Base-by-base conservation (phyloP, 2,329 filamentous ascomycete genomes). In the Penicillium rolfsii region DNA sequence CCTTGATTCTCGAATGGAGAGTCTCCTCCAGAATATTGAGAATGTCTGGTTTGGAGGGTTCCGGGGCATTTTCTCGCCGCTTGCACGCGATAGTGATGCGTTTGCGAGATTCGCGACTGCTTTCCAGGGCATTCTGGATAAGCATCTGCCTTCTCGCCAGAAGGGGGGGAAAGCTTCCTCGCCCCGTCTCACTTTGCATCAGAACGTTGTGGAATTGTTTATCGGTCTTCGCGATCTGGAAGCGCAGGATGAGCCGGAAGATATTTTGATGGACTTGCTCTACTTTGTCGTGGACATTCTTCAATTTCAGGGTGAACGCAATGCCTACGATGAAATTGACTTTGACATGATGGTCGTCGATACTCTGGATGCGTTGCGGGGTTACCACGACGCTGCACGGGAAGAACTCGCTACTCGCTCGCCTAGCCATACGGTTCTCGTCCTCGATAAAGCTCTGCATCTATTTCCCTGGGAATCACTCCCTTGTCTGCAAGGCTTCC, bases 251-350 rank as follows among this genome's bases (percentile, higher is more conserved):
- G 92, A 97, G 64, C 84, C 96, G 24, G 94, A 98, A 64, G 94
- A 98, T 70, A 87, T 89, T 0, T 80, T 99, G n/a, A 92, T 89
- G 67, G 95, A 99, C 73, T 81, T 99, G 30, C 84, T 99, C 3
- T 98, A 97, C 78, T 98, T 98, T 73, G 91, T 98, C 1, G 89
- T 99, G 5, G 95, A 99, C 70, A 93, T 98, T 55, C 82, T 99
- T 2, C 95, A 98, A 74, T 98, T 99, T 76, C 91, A 97, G 68
- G 95, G 95, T 16, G 96, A 99, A 78, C 86, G 88, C 52, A 99
- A 98, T 73, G 95, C 96, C 0, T 97, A 97, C 76, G 95, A 99
- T 69, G 95, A 99, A 78, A 91, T 99, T 64, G 94, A 98, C 76
- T 96, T 98, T 72, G 95, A 99, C 68, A 80, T 84, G 67, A 96